Conservation (phyloP, 495 filamentous ascomycete species). For the Lepraria neglecta region DNA sequence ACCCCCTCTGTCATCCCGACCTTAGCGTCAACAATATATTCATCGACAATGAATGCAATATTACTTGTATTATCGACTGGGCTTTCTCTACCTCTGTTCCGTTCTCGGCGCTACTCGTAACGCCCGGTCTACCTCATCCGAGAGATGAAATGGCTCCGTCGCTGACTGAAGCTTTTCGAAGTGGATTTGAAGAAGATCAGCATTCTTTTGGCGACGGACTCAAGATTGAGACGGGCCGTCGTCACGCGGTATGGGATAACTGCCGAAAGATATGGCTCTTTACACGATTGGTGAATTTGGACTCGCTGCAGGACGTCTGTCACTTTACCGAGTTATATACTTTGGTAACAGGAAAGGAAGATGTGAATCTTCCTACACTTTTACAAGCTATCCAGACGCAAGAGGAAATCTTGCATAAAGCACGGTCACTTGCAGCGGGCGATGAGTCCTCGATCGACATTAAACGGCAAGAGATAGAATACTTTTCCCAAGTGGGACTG, state of each 20-base stretch:
- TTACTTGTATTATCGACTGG: too few species aligned
- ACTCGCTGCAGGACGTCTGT: background rate
- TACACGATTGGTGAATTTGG: background rate
- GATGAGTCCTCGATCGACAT: background rate
- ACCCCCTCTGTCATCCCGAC: too few species aligned
- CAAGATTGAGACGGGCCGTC: background rate
- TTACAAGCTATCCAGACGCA: background rate
- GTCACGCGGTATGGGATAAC: background rate
- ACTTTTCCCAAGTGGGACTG: background rate
- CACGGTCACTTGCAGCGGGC: background rate
- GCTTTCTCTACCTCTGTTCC: too few species aligned
- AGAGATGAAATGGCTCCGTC: too few species aligned
- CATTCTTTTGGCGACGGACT: background rate
- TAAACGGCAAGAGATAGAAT: background rate
- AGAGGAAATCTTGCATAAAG: background rate
- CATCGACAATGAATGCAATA: too few species aligned
- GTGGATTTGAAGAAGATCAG: background rate
- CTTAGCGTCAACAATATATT: too few species aligned
- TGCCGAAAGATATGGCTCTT: background rate
- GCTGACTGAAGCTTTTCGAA: background rate
- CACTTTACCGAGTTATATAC: background rate
- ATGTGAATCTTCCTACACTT: background rate
- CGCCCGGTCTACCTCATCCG: too few species aligned
- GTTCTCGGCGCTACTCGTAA: too few species aligned
- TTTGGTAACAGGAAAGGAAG: background rate